Conservation (phyloP, 2,329 filamentous ascomycete species). For the Trichoderma sp. region DNA sequence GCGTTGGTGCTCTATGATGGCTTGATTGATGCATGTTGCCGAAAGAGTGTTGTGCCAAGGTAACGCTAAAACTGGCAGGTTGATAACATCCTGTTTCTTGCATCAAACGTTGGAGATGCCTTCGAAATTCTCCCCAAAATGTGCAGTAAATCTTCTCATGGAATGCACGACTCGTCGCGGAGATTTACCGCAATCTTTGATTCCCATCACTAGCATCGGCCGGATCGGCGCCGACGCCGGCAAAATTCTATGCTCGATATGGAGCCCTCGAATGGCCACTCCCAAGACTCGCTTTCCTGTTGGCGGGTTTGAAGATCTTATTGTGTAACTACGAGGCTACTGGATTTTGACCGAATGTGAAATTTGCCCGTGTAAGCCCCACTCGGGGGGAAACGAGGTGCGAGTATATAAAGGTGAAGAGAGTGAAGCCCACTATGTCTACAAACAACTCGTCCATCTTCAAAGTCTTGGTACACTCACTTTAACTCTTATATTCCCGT, state of each 20-base stretch:
- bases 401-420: conserved; percentile 3
- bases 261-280: background rate
- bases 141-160: too few relatives aligned
- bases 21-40: background rate
- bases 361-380: background rate
- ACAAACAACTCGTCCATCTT: background rate
- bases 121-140: background rate
- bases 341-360: background rate
- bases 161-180: background rate
- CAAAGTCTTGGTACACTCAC: background rate
- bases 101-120: background rate
- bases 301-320: background rate
- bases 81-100: background rate
- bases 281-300: background rate
- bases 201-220: background rate
- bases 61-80: background rate
- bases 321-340: background rate
- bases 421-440: background rate
- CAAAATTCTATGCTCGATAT: background rate
- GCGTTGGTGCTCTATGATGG: background rate
- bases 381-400: background rate
- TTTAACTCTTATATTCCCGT: background rate
- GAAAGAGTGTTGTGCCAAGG: background rate
- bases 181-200: background rate
- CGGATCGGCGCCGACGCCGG: conserved; percentile 10